phyloP scores from a whole-genome alignment of 2,329 filamentous ascomycete genomes.

The Cladophialophora carrionii region DNA sequence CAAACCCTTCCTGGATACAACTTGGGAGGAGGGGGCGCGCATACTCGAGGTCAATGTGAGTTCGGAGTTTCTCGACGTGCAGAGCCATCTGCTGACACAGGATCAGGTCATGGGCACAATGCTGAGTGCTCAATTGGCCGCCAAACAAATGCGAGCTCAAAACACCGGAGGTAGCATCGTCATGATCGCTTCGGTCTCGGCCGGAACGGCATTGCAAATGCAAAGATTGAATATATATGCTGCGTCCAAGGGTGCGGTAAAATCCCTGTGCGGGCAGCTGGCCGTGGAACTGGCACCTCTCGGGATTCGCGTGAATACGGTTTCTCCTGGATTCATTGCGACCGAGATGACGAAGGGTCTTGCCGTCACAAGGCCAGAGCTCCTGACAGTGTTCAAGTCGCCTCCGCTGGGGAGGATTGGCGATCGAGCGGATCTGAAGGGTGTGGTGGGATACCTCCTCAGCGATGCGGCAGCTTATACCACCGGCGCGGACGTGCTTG shows the following conservation, averaged over 20 bases:
- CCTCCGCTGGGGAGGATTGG: constrained; percentile 40
- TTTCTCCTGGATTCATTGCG: constrained; percentile 52
- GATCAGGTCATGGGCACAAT: constrained; percentile 52
- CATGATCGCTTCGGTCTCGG: constrained; percentile 36
- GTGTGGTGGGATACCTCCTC: constrained; percentile 48
- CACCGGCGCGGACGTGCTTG: constrained; percentile 45
- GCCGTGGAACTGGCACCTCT: constrained; percentile 56
- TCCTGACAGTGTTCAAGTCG: constrained; percentile 27
- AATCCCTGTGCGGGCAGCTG: constrained; percentile 48
- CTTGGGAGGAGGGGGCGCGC: constrained; percentile 48
- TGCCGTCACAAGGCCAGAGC: constrained; percentile 38
- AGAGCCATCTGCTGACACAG: constrained; percentile 48
- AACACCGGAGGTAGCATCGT: constrained; percentile 45
- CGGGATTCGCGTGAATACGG: constrained; percentile 53
- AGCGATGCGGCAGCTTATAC: constrained; percentile 49
- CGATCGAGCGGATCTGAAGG: constrained; percentile 47
- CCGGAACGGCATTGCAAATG: constrained; percentile 15
- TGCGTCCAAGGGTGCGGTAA: constrained; percentile 50
- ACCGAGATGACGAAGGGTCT: constrained; percentile 52
- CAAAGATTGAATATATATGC: constrained; percentile 44
- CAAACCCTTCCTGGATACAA: constrained; percentile 52
- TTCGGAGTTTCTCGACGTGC: constrained; percentile 40
- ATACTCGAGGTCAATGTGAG: constrained; percentile 53
- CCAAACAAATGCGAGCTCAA: constrained; percentile 56
- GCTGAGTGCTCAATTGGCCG: constrained; percentile 54